Evolutionary conservation across 163 green algal species (phyloP), one percentile per base, ranked within the genome.

Genomic region (Botryococcus braunii): DNA sequence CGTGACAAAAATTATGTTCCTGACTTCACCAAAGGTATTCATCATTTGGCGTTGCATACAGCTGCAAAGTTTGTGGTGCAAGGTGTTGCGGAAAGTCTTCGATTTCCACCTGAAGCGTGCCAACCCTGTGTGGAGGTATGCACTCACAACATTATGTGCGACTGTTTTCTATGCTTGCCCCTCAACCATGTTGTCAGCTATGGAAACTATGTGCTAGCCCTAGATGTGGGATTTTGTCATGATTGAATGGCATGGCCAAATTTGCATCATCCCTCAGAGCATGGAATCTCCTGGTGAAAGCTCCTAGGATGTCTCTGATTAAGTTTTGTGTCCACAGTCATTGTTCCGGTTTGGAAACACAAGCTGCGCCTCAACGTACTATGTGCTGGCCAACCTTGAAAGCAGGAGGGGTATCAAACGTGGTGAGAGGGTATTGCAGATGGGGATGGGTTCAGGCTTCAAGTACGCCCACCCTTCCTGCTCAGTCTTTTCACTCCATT

Each of bases 351-450:
- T 66, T 41, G 71, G 71, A 40, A 77, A 77, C 71, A 77, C 71
- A 38, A 62, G 50, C 50, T 66, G 47, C 52, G 66, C 66, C 36
- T 68, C 66, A 55, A 65, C 62, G 27, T 78, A 63, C 62, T 85
- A 85, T 68, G 78, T 88, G 46, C 79, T 96, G 34, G 77, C 77
- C 1, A 92, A 87, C 74, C 81, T 89, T 7, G 90, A 96, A 76
- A 77, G 75, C 46, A 55, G 77, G 40, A 67, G 74, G 23, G 80
- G 86, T 27, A 80, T 96, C 38, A 66, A 72, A 5, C 67, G 71
- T 5, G 90, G 89, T 21, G 89, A 96, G 66, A 43, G 80, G 34
- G 75, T 96, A 32, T 17, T 64, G 56, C 56, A 64, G 56, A 32
- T 64, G 56, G 25, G 56, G 1, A 47, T 41, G 40, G 56, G 56